Evolutionary conservation across 2,329 filamentous ascomycete genomes (phyloP), one percentile per base, ranked within the genome.

Genomic region (Talaromyces verruculosus): DNA sequence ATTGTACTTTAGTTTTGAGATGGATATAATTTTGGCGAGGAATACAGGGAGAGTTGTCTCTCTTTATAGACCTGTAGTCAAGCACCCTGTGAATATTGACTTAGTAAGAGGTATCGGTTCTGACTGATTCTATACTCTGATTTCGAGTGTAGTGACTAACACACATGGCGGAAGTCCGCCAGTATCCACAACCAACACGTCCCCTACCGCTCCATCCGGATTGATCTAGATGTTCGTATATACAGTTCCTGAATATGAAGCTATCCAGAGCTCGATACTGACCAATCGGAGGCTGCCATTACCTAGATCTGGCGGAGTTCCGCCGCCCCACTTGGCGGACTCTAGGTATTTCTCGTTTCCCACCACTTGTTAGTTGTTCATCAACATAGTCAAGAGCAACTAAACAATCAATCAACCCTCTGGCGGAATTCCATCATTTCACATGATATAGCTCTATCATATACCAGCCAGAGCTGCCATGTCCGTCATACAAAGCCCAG

Each of bases 231-330:
- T 3, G 13, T 59, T 5, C 8, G 15, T 4, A n/a, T 33, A 33
- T n/a, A 33, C 49, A 33, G 15, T n/a, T 5, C 49, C 57, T 41
- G 13, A 37, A 15, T n/a, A 60, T 60, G 57, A 45, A 45, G 28
- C 22, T 60, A 43, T 43, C 35, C 37, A 43, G 11, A 45, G 8
- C 7, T 17, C 3, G 1, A n/a, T 28, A n/a, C 7, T 45, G n/a
- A 43, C 57, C 25, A 60, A 60, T 60, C 28, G 15, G 22, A 17
- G 15, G 11, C n/a, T 1, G 15, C 17, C 30, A 22, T 39, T 58
- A 2, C 51, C 33, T 57, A 19, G 55, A 63, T 65, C 58, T 58
- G 65, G 60, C 65, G 65, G 65, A 60, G 19, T 63, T 66, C 65
- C 65, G 60, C 65, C 51, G 41, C 33, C 30, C 59, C 59, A 43